Conservation (phyloP, 139 green algal species). For the Micromonas pusilla region DNA sequence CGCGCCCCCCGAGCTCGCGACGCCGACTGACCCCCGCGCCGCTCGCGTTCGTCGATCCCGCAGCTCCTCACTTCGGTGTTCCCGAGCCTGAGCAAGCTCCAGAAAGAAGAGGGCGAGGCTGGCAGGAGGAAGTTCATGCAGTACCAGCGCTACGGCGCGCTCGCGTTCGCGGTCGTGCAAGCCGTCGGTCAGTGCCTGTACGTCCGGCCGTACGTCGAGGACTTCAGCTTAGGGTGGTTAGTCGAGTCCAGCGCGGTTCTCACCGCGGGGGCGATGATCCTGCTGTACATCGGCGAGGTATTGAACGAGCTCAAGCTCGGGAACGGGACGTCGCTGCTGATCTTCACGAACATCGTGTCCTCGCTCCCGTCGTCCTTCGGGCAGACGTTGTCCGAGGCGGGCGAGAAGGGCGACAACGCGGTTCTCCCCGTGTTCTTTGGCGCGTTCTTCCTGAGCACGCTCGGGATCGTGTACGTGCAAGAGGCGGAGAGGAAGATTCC, state of each 20-base stretch:
- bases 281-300: conserved; percentile 79
- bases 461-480: conserved; percentile 96
- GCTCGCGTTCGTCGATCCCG: too few relatives aligned
- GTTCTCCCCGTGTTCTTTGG: conserved; percentile 55
- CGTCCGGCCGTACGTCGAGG: conserved; percentile 55
- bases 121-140: conserved; percentile 79
- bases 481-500: conserved; percentile 95
- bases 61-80: conserved; percentile 85
- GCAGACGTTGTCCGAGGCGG: not conserved
- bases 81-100: conserved; percentile 85
- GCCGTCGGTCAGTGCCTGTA: conserved; percentile 68
- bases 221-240: conserved; percentile 77
- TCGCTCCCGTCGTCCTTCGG: conserved; percentile 74
- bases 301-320: conserved; percentile 93
- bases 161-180: conserved; percentile 78
- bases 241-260: conserved; percentile 56
- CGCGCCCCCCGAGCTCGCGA: too few relatives aligned
- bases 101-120: conserved; percentile 88
- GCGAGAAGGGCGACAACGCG: not conserved
- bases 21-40: too few relatives aligned
- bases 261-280: conserved; percentile 73
- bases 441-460: conserved; percentile 83
- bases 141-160: conserved; percentile 62
- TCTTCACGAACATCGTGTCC: conserved; percentile 94
- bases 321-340: conserved; percentile 96